Percentiles rank a stretch among this genome's conserved stretches.
Evolutionary conservation across 805 yeast genomes (phyloP).

Genomic region (Schwanniomyces yamadae): DNA sequence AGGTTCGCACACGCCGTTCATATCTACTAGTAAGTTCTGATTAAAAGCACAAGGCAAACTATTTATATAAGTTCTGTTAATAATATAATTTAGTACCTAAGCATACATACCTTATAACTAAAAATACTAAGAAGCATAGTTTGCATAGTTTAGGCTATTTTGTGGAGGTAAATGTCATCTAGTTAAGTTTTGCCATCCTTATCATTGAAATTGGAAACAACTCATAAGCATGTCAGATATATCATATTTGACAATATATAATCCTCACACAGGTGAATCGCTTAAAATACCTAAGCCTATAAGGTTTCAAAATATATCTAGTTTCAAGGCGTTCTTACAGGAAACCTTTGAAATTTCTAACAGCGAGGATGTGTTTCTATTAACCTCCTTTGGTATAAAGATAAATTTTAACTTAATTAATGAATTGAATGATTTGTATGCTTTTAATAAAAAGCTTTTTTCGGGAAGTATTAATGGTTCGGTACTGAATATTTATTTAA

Average conservation of each 20-base stretch:
- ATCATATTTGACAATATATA: conserved; percentile 29
- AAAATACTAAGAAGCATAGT: no score
- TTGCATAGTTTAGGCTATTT: no score
- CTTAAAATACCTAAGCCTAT: conserved; percentile 40
- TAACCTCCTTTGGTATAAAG: conserved; percentile 66
- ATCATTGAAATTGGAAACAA: background rate
- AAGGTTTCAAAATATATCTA: conserved; percentile 33
- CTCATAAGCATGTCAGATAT: conserved; percentile 14
- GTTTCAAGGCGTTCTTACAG: conserved; percentile 29
- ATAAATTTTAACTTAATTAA: conserved; percentile 52
- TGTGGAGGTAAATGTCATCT: background rate
- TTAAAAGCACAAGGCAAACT: no score
- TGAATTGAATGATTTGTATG: conserved; percentile 56
- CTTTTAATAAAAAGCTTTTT: conserved; percentile 62
- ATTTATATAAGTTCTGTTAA: no score
- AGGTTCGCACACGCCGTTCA: no score
- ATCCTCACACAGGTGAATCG: conserved; percentile 38
- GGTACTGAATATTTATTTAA: conserved; percentile 10
- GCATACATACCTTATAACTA: no score
- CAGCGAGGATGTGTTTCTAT: conserved; percentile 42
- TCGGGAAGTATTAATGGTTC: conserved; percentile 18
- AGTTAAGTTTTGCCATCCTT: conserved; percentile 1
- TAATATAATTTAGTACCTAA: no score
- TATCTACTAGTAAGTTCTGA: no score
- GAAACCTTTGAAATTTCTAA: conserved; percentile 27